These are phyloP conservation scores for Trypanosoma boissoni DNA, from an alignment of 208 protist species.

Conservation along the genomic window DNA sequence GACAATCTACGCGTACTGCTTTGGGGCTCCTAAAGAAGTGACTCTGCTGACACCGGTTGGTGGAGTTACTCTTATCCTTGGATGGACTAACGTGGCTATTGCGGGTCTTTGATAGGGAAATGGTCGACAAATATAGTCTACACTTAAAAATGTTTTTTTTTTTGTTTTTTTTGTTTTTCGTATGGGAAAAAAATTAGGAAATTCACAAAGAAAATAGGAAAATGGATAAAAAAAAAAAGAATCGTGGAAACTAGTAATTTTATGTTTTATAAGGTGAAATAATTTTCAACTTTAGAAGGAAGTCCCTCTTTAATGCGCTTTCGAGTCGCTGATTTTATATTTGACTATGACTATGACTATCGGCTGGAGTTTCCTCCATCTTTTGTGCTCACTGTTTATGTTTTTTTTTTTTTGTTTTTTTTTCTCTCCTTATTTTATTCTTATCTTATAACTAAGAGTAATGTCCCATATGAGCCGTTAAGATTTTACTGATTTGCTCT, in stretches of 20 bases:
- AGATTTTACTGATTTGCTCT: too few relatives aligned
- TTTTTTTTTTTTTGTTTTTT: neutral
- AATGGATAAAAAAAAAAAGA: too few relatives aligned
- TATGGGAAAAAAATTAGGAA: neutral
- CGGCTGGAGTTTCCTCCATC: neutral
- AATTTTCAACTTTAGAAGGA: too few relatives aligned
- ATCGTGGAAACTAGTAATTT: too few relatives aligned
- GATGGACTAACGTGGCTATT: constrained; percentile 57
- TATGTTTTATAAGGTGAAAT: too few relatives aligned
- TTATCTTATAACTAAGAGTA: constrained; percentile 1
- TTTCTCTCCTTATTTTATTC: constrained; percentile 10
- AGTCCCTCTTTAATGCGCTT: too few relatives aligned
- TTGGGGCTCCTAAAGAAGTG: constrained; percentile 45
- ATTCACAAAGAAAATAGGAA: neutral
- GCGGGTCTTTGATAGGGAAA: constrained; percentile 31
- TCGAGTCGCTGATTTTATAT: too few relatives aligned
- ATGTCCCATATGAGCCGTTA: too few relatives aligned
- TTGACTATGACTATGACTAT: too few relatives aligned
- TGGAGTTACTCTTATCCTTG: constrained; percentile 59
- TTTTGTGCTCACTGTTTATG: constrained; percentile 2
- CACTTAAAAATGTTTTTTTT: neutral
- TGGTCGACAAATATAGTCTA: neutral
- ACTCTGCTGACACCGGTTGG: constrained; percentile 62
- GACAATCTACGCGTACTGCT: constrained; percentile 66
- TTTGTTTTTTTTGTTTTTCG: neutral